These are phyloP conservation scores for Geotrichum cucujoidarum DNA, from an alignment of 1,139 yeast species.

Conservation along the genomic window DNA sequence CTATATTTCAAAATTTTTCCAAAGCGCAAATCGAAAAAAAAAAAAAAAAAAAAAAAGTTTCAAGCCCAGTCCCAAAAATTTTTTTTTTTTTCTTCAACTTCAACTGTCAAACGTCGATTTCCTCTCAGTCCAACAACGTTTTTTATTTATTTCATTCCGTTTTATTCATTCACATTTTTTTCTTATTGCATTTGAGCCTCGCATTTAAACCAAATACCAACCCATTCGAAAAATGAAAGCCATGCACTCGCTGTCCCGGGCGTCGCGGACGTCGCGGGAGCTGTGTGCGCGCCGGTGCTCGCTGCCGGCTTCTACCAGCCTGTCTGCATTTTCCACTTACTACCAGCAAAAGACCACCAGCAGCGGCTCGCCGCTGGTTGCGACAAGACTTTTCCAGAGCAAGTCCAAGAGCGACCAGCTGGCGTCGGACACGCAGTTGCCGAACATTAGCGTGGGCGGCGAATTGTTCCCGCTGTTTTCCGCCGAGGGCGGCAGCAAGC, in stretches of 20 bases:
- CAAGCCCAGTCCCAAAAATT: too few relatives aligned
- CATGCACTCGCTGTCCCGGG: conserved; percentile 9
- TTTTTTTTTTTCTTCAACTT: conserved; percentile 6
- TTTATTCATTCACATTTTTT: conserved; percentile 12
- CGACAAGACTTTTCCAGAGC: conserved; percentile 1
- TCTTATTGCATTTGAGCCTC: not conserved
- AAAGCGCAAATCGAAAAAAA: too few relatives aligned
- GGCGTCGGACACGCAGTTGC: not conserved
- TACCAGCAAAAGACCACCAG: not conserved
- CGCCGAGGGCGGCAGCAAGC: conserved; percentile 7
- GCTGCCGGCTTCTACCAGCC: not conserved
- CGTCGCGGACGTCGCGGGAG: not conserved
- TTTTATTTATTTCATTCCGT: conserved; percentile 4
- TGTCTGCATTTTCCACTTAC: too few relatives aligned
- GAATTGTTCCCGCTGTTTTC: conserved; percentile 3
- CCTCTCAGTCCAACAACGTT: not conserved
- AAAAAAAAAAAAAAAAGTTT: too few relatives aligned
- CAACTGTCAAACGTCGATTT: too few relatives aligned
- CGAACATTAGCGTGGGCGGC: not conserved
- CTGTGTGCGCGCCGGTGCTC: conserved; percentile 4
- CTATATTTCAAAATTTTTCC: too few relatives aligned
- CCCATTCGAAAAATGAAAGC: not conserved
- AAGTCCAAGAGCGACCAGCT: conserved; percentile 8
- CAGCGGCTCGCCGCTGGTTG: not conserved
- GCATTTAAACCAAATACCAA: not conserved